Evolutionary conservation across 495 filamentous ascomycete genomes (phyloP), one percentile per base, ranked within the genome.

Genomic region (Penicillium ucsense): DNA sequence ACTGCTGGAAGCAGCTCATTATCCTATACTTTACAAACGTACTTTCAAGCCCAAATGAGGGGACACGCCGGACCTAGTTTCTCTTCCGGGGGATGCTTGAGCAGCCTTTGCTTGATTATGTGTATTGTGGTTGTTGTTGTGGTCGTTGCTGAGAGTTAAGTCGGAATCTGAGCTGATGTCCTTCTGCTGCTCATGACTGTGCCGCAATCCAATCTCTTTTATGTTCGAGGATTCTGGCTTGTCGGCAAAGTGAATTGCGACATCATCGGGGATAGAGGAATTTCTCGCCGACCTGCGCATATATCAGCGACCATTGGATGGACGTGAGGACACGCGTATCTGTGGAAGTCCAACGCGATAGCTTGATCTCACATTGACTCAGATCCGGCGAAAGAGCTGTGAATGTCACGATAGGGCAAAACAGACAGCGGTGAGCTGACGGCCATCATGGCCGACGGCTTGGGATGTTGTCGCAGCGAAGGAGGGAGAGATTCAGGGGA

Each of bases 381-480:
- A 28, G 50, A 47, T 8, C 42, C 48, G 37, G 44, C 41, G 45
- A 51, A 58, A n/a, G 52, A 48, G 43, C 48, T 51, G 43, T 55
- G 39, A 11, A 56, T 30, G 11, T 59, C 50, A 38, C 40, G 53
- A 42, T 50, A 55, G 8, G 48, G 38, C 43, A 59, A 30, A 43
- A 49, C 38, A 60, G 69, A 43, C 46, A 71, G 52, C 48, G 70
- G 70, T 35, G 59, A 64, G 39, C 62, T 64, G 9, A 63, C 60
- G 54, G 60, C 60, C 57, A 60, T 60, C 48, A 55, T 58, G 48
- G 50, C 53, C 50, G 48, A 51, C 8, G 35, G 12, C 34, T 30
- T 33, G 27, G 41, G 5, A 6, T 32, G 36, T 12, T 12, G 29
- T 36, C 43, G 8, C 32, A 36, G 33, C 10, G n/a, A 38, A 38